A percentile compares a stretch with the other conserved stretches of the same genome.
These are phyloP conservation scores for Saccharomycopsis sp. DNA, from an alignment of 805 yeast genomes.

Conservation along the genomic window DNA sequence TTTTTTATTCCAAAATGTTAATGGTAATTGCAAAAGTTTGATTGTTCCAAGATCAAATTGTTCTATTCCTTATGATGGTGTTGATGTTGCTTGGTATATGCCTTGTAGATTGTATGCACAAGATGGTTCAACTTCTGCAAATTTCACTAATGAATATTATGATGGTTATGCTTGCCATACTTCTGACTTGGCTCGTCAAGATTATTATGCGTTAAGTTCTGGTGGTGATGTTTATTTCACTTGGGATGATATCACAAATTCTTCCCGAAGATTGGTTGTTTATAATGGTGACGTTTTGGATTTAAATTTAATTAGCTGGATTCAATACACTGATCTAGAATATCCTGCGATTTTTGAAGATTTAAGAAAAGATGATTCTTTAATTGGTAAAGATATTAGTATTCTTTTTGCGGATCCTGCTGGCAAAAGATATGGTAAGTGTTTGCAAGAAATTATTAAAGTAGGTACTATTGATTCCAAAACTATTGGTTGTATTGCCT, in stretches of 20 bases:
- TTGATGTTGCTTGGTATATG: slow-evolving; percentile 86
- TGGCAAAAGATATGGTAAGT: slow-evolving; percentile 64
- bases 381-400: slow-evolving; percentile 77
- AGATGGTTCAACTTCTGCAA: slow-evolving; percentile 64
- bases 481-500: slow-evolving; percentile 90
- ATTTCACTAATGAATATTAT: slow-evolving; percentile 54
- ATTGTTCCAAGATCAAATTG: slow-evolving; percentile 61
- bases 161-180: slow-evolving; percentile 92
- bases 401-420: slow-evolving; percentile 53
- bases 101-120: slow-evolving; percentile 69
- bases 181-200: slow-evolving; percentile 50
- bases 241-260: slow-evolving; percentile 75
- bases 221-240: slow-evolving; percentile 75
- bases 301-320: slow-evolving; percentile 65
- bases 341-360: slow-evolving; percentile 66
- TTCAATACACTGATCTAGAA: slow-evolving; percentile 53
- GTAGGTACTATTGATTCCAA: slow-evolving; percentile 87
- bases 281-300: slow-evolving; percentile 87
- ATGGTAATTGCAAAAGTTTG: slow-evolving; percentile 77
- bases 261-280: slow-evolving; percentile 69
- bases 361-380: slow-evolving; percentile 40
- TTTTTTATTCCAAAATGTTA: slow-evolving; percentile 82
- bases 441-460: slow-evolving; percentile 75
- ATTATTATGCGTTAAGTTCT: slow-evolving; percentile 49
- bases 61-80: slow-evolving; percentile 58